These are phyloP conservation scores for Penicillium expansum DNA, from an alignment of 2,329 filamentous ascomycete genomes.

Conservation along the genomic window DNA sequence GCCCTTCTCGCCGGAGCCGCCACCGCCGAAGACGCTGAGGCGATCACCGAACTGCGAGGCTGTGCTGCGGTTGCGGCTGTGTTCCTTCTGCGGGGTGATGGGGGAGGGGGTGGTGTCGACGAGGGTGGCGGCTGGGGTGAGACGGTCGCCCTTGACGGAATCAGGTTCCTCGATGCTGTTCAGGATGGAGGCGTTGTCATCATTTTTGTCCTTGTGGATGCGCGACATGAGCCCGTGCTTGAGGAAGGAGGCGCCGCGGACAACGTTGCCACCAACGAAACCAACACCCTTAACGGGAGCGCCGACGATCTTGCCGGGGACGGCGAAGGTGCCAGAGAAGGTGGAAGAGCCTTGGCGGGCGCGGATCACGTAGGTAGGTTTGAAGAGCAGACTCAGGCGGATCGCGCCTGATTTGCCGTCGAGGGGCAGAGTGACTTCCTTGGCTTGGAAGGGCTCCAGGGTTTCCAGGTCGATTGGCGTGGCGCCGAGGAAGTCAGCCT, in stretches of 20 bases:
- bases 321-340: slow-evolving; percentile 84
- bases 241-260: slow-evolving; percentile 87
- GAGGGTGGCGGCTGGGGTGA: slow-evolving; percentile 25
- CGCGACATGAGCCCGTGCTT: slow-evolving; percentile 70
- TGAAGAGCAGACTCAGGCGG: slow-evolving; percentile 83
- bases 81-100: slow-evolving; percentile 36
- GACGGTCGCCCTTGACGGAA: slow-evolving; percentile 11
- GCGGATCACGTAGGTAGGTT: slow-evolving; percentile 84
- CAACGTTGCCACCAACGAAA: slow-evolving; percentile 76
- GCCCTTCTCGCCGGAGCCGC: slow-evolving; percentile 61
- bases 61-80: slow-evolving; percentile 49
- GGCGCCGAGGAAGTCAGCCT: slow-evolving; percentile 83
- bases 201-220: slow-evolving; percentile 52
- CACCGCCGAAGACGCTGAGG: slow-evolving; percentile 49
- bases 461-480: slow-evolving; percentile 71
- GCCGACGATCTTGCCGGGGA: slow-evolving; percentile 85
- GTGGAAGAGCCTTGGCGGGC: slow-evolving; percentile 87
- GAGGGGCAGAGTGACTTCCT: slow-evolving; percentile 70
- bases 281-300: slow-evolving; percentile 92
- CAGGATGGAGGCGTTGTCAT: slow-evolving; percentile 37
- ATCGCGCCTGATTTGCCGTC: slow-evolving; percentile 88
- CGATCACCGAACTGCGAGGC: slow-evolving; percentile 50
- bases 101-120: slow-evolving; percentile 28
- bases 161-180: slow-evolving; percentile 26
- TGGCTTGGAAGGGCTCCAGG: slow-evolving; percentile 79